Conservation (phyloP, 2,329 filamentous ascomycete species). For the Botryotinia globosa region DNA sequence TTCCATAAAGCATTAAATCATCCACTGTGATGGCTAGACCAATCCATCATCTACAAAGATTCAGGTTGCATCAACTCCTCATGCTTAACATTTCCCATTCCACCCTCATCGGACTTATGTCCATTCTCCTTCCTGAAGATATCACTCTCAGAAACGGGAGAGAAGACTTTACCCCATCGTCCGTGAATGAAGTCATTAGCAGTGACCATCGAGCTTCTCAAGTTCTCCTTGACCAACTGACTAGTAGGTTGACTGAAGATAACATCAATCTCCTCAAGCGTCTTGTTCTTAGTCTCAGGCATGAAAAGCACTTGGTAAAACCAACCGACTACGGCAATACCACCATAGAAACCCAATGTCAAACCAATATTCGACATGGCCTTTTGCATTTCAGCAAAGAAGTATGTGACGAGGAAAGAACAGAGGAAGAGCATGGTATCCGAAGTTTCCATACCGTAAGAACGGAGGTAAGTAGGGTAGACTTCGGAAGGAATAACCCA, state of each 20-base stretch:
- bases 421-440: constrained; percentile 67
- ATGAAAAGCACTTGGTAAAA: constrained; percentile 73
- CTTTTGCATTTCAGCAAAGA: constrained; percentile 67
- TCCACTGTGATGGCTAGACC: not conserved
- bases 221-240: constrained; percentile 60
- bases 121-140: constrained; percentile 34
- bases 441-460: constrained; percentile 71
- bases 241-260: constrained; percentile 62
- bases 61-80: constrained; percentile 25
- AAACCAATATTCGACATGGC: constrained; percentile 66
- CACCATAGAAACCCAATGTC: constrained; percentile 69
- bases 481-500: constrained; percentile 68
- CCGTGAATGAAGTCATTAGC: constrained; percentile 31
- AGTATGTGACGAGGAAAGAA: constrained; percentile 73
- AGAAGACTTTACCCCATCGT: constrained; percentile 36
- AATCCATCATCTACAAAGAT: not conserved
- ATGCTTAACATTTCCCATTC: constrained; percentile 24
- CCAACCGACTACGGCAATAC: constrained; percentile 68
- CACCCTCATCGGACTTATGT: constrained; percentile 26
- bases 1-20: not conserved
- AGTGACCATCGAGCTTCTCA: constrained; percentile 38
- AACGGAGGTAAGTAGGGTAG: constrained; percentile 69
- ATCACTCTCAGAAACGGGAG: constrained; percentile 33
- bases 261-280: constrained; percentile 68
- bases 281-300: constrained; percentile 67